Evolutionary conservation across 2,329 filamentous ascomycete genomes (phyloP), one percentile per base, ranked within the genome.

Genomic region (Hymenoscyphus salicellus): DNA sequence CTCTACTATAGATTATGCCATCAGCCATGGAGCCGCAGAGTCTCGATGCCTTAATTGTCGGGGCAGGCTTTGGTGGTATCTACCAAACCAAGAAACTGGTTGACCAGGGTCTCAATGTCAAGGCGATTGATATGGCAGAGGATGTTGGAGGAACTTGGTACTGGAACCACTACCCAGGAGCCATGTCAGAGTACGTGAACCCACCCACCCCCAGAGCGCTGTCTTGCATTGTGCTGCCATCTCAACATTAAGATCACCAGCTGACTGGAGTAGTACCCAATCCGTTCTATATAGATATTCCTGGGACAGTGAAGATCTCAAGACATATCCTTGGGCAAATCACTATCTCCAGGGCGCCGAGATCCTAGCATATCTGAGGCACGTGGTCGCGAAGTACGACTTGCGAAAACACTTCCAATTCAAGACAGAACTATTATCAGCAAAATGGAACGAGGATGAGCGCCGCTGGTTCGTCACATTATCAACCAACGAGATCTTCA

Each of bases 341-440:
- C 62, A 84, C 61, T 87, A 86, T 70, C 81, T 84, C 58, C 73
- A 76, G 2, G 76, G 84, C 6, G 83, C 83, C 1, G 77, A 82
- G 65, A 82, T 85, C 65, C 81, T 82, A 69, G 75, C 80, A n/a
- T 23, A 78, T 86, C 77, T 88, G 1, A 78, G 80, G 58, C 74
- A 75, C 1, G 77, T 85, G 5, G 83, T 83, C 1, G 76, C 82
- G 66, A 82, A 85, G 65, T 82, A 82, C 70, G 75, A 80, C 7
- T 78, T 87, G 0, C 83, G 83, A 69, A 79, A 79, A 60, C 80
- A 86, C 70, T 81, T 86, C 57, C 80, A 83, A 2, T 86, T 87
- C 76, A 84, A 83, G 69, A 83, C 81, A 0, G 75, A 77, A 0
- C 82, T 86, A 4, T 76, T 83, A 36, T 77, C 79, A 59, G 81